Conservation (phyloP, 306 rosid species). For the Malus asiatica region DNA sequence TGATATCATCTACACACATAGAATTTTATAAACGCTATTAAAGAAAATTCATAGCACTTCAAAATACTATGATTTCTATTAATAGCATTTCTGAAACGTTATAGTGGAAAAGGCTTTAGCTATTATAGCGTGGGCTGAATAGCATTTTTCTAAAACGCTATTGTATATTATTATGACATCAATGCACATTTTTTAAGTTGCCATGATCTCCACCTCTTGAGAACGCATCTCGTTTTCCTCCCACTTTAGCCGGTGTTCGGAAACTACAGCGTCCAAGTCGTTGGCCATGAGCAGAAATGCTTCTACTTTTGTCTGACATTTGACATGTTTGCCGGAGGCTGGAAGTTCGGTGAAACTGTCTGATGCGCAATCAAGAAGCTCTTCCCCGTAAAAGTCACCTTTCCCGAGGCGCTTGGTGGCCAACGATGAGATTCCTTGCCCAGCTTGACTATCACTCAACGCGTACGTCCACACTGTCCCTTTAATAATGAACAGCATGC, state of each 20-base stretch:
- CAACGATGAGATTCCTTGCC: not conserved
- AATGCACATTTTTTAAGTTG: too few relatives aligned
- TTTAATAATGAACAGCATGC: not conserved
- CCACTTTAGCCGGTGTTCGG: not conserved
- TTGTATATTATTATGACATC: too few relatives aligned
- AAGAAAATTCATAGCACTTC: too few relatives aligned
- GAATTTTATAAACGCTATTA: too few relatives aligned
- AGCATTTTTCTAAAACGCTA: too few relatives aligned
- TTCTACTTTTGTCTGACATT: slow-evolving; percentile 33
- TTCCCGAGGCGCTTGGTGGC: not conserved
- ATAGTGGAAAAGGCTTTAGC: too few relatives aligned
- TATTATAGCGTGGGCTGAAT: too few relatives aligned
- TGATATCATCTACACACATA: too few relatives aligned
- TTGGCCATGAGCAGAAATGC: not conserved
- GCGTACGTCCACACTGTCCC: slow-evolving; percentile 3
- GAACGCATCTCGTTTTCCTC: too few relatives aligned
- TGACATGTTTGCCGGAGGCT: slow-evolving; percentile 27
- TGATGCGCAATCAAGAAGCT: slow-evolving; percentile 26
- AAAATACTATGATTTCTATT: too few relatives aligned
- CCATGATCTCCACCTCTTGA: too few relatives aligned
- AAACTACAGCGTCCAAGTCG: not conserved
- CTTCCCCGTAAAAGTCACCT: not conserved
- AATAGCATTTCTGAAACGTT: too few relatives aligned
- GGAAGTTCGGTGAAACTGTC: slow-evolving; percentile 32
- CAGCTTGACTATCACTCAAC: not conserved